Percentiles rank a stretch among this genome's conserved stretches.
These are phyloP conservation scores for Lophiotrema nucula DNA, from an alignment of 495 filamentous ascomycete species.

Conservation along the genomic window DNA sequence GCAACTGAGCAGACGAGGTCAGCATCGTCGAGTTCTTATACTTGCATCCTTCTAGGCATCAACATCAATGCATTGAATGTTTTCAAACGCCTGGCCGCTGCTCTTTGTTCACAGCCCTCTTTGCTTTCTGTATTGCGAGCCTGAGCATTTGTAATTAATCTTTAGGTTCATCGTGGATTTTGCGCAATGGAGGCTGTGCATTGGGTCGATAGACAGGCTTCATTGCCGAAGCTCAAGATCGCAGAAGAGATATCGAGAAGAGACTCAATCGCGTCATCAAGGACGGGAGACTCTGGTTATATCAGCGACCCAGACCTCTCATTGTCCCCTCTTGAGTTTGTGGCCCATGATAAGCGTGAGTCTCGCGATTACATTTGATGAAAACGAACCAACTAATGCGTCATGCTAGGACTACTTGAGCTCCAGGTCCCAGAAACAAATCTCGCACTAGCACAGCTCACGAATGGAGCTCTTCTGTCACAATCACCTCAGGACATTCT, in stretches of 20 bases:
- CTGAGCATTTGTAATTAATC: no score
- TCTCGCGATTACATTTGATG: background rate
- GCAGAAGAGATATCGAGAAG: constrained; percentile 4
- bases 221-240: constrained; percentile 3
- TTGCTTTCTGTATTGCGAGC: no score
- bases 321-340: constrained; percentile 11
- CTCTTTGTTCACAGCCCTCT: no score
- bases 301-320: constrained; percentile 24
- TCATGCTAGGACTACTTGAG: background rate
- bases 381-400: background rate
- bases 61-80: no score
- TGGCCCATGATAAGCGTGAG: background rate
- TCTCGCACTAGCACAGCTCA: background rate
- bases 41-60: no score
- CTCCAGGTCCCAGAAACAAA: background rate
- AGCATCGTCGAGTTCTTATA: no score
- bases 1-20: no score
- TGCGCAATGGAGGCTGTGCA: no score
- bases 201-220: no score
- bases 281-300: constrained; percentile 24
- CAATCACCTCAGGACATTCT: background rate
- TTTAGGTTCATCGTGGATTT: no score
- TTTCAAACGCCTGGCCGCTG: no score
- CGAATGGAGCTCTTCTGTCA: background rate
- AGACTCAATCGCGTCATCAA: constrained; percentile 12